Conservation (phyloP, 2,329 filamentous ascomycete species). For the Aspergillus awamori region DNA sequence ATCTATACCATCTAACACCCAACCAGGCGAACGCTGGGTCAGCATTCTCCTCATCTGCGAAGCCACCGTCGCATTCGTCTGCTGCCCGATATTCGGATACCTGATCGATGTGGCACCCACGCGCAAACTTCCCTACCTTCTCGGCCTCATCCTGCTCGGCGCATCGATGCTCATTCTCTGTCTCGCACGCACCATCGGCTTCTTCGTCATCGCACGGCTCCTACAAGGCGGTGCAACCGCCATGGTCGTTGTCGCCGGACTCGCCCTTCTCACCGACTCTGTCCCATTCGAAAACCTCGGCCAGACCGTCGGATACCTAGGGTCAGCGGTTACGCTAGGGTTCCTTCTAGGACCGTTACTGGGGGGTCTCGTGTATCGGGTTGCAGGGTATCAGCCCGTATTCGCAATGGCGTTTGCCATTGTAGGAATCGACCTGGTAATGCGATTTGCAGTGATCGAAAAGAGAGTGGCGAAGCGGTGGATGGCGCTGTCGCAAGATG, state of each 20-base stretch:
- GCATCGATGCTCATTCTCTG: constrained; percentile 60
- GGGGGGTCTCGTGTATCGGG: constrained; percentile 63
- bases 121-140: constrained; percentile 60
- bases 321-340: constrained; percentile 61
- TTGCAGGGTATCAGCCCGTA: constrained; percentile 61
- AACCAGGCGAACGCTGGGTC: constrained; percentile 33
- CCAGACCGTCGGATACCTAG: constrained; percentile 62
- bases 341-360: constrained; percentile 60
- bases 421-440: constrained; percentile 60
- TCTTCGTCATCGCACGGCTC: constrained; percentile 56
- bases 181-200: constrained; percentile 51
- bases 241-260: constrained; percentile 62
- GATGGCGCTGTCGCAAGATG: constrained; percentile 21
- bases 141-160: constrained; percentile 56
- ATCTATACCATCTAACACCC: not conserved
- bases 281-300: constrained; percentile 61
- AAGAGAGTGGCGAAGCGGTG: constrained; percentile 57
- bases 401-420: constrained; percentile 60
- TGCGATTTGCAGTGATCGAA: constrained; percentile 65
- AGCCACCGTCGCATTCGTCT: constrained; percentile 30
- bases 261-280: constrained; percentile 63
- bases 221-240: constrained; percentile 62
- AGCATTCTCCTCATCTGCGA: constrained; percentile 35
- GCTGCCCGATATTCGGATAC: constrained; percentile 34
- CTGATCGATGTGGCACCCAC: constrained; percentile 37